A percentile compares a stretch with the other conserved stretches of the same genome.
phyloP scores from a whole-genome alignment of 495 filamentous ascomycete genomes.

The Hypomontagnella monticulosa region DNA sequence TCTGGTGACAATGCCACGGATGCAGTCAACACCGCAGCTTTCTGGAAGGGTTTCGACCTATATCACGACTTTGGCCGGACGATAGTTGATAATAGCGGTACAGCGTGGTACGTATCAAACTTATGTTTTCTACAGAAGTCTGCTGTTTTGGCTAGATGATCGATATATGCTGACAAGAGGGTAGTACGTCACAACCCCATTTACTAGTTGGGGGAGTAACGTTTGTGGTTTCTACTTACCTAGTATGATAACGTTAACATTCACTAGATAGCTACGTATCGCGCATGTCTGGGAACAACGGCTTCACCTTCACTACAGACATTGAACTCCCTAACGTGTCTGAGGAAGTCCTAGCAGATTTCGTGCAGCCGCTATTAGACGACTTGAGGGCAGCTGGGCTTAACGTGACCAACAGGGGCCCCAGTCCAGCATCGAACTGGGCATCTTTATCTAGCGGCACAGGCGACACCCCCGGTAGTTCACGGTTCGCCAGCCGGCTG shows the following conservation, averaged over 20 bases:
- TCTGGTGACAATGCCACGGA: slow-evolving; percentile 50
- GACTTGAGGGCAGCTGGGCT: slow-evolving; percentile 47
- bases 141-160: background rate
- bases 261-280: slow-evolving; percentile 37
- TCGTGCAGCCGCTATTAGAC: slow-evolving; percentile 58
- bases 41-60: slow-evolving; percentile 43
- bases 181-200: slow-evolving; percentile 22
- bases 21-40: slow-evolving; percentile 11
- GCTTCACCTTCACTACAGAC: slow-evolving; percentile 41
- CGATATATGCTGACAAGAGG: slow-evolving; percentile 19
- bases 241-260: slow-evolving; percentile 3
- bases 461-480: slow-evolving; percentile 40
- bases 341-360: slow-evolving; percentile 42
- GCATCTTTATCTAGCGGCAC: slow-evolving; percentile 7
- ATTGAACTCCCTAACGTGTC: slow-evolving; percentile 46
- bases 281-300: slow-evolving; percentile 29
- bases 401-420: slow-evolving; percentile 33
- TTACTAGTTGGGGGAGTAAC: too few relatives aligned
- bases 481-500: slow-evolving; percentile 58
- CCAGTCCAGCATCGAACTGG: slow-evolving; percentile 39
- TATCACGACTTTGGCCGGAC: slow-evolving; percentile 43
- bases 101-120: slow-evolving; percentile 38
- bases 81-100: slow-evolving; percentile 42
- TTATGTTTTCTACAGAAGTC: background rate
- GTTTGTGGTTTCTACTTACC: background rate